Conservation (phyloP, 176 grass and related monocot species). For the Poa annua region DNA sequence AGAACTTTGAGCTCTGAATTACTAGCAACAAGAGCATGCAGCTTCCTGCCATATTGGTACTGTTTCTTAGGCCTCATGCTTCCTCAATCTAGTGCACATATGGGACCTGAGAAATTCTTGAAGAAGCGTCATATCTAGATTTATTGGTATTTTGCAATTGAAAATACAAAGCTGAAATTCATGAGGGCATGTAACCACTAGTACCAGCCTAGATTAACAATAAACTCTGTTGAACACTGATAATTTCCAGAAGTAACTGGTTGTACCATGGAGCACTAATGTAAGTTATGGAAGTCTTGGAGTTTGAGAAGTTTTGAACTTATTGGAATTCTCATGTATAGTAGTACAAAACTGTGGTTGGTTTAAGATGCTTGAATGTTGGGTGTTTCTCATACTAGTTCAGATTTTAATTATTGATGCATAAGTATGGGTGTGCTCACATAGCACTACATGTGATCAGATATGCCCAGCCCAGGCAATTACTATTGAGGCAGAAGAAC, state of each 20-base stretch:
- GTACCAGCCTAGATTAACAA: not conserved
- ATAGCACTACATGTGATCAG: conserved; percentile 44
- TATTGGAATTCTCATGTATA: not conserved
- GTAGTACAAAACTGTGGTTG: conserved; percentile 3
- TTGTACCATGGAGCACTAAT: not conserved
- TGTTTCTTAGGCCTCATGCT: not conserved
- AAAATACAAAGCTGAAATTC: not conserved
- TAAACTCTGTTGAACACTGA: not conserved
- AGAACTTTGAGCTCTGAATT: not conserved
- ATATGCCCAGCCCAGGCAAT: conserved; percentile 98
- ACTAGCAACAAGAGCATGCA: not conserved
- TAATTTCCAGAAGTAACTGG: conserved; percentile 4
- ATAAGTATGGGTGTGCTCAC: conserved; percentile 15
- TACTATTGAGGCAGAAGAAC: conserved; percentile 98
- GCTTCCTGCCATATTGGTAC: not conserved
- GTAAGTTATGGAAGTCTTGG: not conserved
- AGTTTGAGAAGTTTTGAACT: not conserved
- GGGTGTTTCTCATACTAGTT: not conserved
- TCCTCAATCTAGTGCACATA: conserved; percentile 1
- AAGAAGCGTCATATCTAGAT: not conserved
- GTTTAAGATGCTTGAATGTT: not conserved
- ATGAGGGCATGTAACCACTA: not conserved
- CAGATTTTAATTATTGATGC: conserved; percentile 12
- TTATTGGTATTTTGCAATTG: not conserved
- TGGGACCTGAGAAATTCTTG: not conserved